These are phyloP conservation scores for Talaromyces amestolkiae DNA, from an alignment of 2,329 filamentous ascomycete species.

Conservation along the genomic window DNA sequence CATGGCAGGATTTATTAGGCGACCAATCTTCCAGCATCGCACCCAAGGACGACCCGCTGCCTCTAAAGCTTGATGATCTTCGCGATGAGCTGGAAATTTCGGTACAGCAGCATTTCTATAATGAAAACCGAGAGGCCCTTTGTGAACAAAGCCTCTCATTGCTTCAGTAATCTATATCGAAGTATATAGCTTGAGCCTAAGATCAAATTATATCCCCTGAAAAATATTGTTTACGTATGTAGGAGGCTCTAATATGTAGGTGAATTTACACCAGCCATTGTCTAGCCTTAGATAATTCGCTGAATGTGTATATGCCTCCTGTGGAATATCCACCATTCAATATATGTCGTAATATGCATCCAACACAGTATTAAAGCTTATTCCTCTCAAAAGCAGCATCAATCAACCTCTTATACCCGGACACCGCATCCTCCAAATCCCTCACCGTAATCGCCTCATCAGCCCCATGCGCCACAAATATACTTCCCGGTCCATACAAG, in stretches of 20 bases:
- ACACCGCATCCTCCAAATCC: conserved; percentile 74
- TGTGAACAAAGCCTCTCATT: too few relatives aligned
- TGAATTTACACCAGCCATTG: too few relatives aligned
- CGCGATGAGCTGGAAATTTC: not conserved
- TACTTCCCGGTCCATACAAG: conserved; percentile 65
- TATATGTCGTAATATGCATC: not conserved
- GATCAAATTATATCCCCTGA: too few relatives aligned
- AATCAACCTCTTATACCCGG: conserved; percentile 73
- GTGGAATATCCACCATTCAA: not conserved
- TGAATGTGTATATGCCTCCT: too few relatives aligned
- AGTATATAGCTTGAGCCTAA: too few relatives aligned
- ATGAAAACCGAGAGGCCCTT: too few relatives aligned
- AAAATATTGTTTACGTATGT: too few relatives aligned
- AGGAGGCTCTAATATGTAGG: too few relatives aligned
- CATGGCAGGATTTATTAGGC: not conserved
- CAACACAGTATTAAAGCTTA: not conserved
- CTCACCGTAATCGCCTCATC: conserved; percentile 74
- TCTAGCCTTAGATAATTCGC: too few relatives aligned
- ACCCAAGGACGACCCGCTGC: not conserved
- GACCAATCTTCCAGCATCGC: not conserved
- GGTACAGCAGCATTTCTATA: too few relatives aligned
- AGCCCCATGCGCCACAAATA: conserved; percentile 83
- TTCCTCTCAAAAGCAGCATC: conserved; percentile 27
- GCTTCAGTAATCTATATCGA: too few relatives aligned
- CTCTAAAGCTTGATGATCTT: not conserved